Evolutionary conservation across 1,284 basidiomycete species (phyloP), one percentile per base, ranked within the genome.

Genomic region (Puccinia novopanici): DNA sequence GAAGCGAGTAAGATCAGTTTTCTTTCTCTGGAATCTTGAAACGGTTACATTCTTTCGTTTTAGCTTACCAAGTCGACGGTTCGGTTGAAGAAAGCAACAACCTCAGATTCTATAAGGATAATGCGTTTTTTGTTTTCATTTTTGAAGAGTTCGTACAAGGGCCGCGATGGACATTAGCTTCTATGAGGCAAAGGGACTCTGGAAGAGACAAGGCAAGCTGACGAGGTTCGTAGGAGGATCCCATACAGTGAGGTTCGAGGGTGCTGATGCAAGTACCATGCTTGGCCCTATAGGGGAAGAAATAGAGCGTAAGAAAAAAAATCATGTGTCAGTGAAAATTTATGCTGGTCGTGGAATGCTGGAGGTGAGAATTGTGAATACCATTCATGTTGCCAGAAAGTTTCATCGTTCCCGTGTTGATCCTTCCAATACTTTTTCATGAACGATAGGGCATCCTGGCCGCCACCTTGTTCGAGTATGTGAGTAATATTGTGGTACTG

Each of bases 181-280:
- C 50, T 10, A 34, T 37, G 34, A n/a, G 15, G 34, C 6, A 73
- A 19, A 63, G 22, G n/a, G 42, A 50, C 22, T 3, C 34, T 15
- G 2, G 8, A 6, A 17, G 40, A 54, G 27, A 40, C 0, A 40
- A 0, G 42, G 30, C 12, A 17, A n/a, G 50, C 70, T 48, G 10
- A 80, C 77, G 77, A 65, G 77, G 77, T 71, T n/a, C 12, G 30
- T 80, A 80, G 37, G 54, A 30, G 27, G 52, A 27, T n/a, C 77
- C 77, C 48, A 63, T 63, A 84, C 92, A 92, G 45, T 86, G 85
- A 1, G 89, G 84, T 81, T 88, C 83, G 54, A 93, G 88, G 0
- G 91, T 92, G 61, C 52, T 75, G 2, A 89, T 89, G 85, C 92
- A 92, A 1, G 92, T 92, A n/a, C 92, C 92, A 83, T 93, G 92